Evolutionary conservation across 176 grass and related monocot genomes (phyloP), one percentile per base, ranked within the genome.

Genomic region (Luzula sylvatica): DNA sequence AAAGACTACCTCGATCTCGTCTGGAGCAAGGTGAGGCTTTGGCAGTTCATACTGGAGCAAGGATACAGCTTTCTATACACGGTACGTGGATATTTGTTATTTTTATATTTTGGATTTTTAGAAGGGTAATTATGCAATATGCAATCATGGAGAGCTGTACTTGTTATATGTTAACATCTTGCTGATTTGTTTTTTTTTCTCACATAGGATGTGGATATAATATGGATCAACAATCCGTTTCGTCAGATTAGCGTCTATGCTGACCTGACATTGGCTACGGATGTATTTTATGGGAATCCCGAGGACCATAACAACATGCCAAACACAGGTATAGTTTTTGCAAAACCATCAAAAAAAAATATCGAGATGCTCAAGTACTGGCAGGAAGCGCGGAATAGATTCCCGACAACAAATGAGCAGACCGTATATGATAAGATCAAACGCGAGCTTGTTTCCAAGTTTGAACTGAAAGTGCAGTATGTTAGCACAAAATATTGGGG

Each of bases 291-390:
- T 11, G 65, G 64, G 16, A 15, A 25, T 27, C 70, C 70, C 3
- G 71, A 79, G 24, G 55, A 75, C 27, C 14, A 75, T 0, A 7
- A 28, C 5, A 86, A 80, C 41, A 14, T 13, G 8, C 66, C 76
- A 24, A 86, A 80, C 61, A 74, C 75, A 3, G 76, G 82, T 13
- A 70, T 80, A 26, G 38, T 75, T 19, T 86, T 75, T 24, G 67
- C 69, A 7, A 75, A 26, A 42, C 52, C 65, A 2, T 68, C 11
- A 15, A 7, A 24, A 1, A 48, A 69, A 55, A 76, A 21, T 11
- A 8, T 47, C 7, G 61, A 51, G n/a, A 53, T 75, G 49, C 56
- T 69, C 66, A 61, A 29, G 11, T 15, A 50, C 7, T 76, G 82
- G 72, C 67, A 87, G 15, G 42, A 38, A 59, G 42, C 67, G 0